Base-by-base conservation (phyloP, 1,284 basidiomycete species). In the Coniophora puteana region DNA sequence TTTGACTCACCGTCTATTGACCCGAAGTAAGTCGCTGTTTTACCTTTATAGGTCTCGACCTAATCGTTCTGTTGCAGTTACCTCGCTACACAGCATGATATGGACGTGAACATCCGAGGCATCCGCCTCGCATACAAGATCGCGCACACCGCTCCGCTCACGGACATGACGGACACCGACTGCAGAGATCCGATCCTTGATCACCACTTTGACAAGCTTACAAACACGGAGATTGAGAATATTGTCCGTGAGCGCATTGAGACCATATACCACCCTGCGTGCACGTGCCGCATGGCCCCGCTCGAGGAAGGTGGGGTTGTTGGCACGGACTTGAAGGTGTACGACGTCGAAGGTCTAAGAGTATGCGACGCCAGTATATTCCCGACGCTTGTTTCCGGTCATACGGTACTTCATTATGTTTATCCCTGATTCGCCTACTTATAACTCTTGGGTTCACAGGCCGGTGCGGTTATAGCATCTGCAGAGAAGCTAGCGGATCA, bases 271-370 rank as follows among this genome's bases (percentile, higher is more conserved):
- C 78, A 80, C 50, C 78, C 78, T 0, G 57, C 73, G 16, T 69
- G 72, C 32, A 79, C 75, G 1, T 80, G 79, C 49, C 66, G 75
- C 25, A 83, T 84, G 77, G 75, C 69, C 1, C 70, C 68, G 11
- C 50, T 55, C n/a, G 59, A 62, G 29, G 67, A 76, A 25, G 46
- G 40, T 5, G 53, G 54, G 7, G 54, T 57, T 10, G 54, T 57
- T 11, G 53, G 55, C 40, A 35, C 49, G 5, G 20, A 40, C 25
- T 27, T 55, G 29, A 44, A 42, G 29, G 52, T 57, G 17, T 46
- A 57, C 39, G 55, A 49, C 1, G 29, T 54, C 55, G 51, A 16
- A 10, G 32, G 36, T 20, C 39, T 51, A 21, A 40, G 51, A 24
- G 42, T 52, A 2, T 48, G 44, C 24, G 51, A 51, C 40, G 46